Evolutionary conservation across 208 protist species (phyloP).

Genomic region (Naegleria lovaniensis): DNA sequence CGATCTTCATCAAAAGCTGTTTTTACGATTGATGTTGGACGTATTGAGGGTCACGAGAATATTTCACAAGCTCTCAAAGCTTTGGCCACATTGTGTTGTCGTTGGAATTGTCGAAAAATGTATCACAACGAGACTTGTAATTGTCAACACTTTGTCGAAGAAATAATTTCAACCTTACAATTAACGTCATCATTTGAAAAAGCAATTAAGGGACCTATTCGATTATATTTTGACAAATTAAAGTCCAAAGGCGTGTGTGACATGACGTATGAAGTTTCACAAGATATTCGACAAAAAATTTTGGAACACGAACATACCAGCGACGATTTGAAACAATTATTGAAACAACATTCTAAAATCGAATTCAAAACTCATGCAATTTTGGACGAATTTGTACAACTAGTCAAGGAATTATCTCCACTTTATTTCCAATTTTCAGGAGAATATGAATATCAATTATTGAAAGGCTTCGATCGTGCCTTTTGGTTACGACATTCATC

Average conservation of each 20-base stretch:
- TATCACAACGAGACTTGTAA: background rate
- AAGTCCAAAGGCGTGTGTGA: background rate
- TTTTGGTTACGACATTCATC: background rate
- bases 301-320: background rate
- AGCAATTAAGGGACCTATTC: background rate
- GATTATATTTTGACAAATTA: background rate
- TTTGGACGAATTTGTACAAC: constrained; percentile 7
- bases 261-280: background rate
- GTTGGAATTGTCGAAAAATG: background rate
- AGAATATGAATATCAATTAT: background rate
- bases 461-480: background rate
- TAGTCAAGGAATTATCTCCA: background rate
- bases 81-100: background rate
- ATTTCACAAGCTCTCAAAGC: background rate
- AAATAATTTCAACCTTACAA: background rate
- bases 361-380: background rate
- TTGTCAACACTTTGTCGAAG: constrained; percentile 26
- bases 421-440: background rate
- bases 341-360: background rate
- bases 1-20: background rate
- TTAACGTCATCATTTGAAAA: background rate
- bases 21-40: background rate
- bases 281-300: background rate
- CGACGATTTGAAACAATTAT: background rate
- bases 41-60: background rate